These are phyloP conservation scores for Chenopodium album DNA, from an alignment of 148 eudicot genomes.

Conservation along the genomic window DNA sequence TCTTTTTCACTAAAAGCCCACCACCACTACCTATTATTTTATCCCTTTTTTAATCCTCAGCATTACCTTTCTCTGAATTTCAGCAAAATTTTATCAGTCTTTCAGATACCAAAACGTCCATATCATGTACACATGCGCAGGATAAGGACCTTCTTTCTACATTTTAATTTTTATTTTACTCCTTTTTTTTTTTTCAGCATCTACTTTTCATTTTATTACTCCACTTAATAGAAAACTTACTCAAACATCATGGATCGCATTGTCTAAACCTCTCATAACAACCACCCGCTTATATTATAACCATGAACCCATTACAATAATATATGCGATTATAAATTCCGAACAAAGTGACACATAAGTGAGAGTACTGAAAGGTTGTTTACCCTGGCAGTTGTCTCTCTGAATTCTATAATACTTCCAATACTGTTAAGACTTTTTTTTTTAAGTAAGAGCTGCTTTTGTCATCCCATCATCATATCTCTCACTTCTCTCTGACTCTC, in stretches of 20 bases:
- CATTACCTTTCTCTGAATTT: neutral
- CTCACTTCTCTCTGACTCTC: conserved; percentile 14
- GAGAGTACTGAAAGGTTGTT: neutral
- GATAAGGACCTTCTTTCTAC: neutral
- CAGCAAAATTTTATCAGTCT: neutral
- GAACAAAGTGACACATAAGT: neutral
- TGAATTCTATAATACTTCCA: conserved; percentile 14
- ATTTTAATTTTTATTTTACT: neutral
- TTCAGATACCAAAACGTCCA: conserved; percentile 10
- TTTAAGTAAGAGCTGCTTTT: neutral
- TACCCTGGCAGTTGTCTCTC: conserved; percentile 6
- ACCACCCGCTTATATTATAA: too few species aligned
- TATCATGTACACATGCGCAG: conserved; percentile 16
- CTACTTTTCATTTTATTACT: neutral
- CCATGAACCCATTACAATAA: too few species aligned
- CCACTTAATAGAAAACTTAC: neutral
- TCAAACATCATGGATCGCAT: too few species aligned
- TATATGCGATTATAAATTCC: too few species aligned
- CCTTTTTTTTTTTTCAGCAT: too few species aligned
- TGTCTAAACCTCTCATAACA: too few species aligned
- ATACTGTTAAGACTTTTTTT: conserved; percentile 4
- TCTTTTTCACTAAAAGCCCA: conserved; percentile 19
- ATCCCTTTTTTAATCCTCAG: neutral
- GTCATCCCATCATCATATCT: conserved; percentile 26
- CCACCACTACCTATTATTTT: neutral